Evolutionary conservation across 106 monocot species (phyloP).

Genomic region (Acorus gramineus): DNA sequence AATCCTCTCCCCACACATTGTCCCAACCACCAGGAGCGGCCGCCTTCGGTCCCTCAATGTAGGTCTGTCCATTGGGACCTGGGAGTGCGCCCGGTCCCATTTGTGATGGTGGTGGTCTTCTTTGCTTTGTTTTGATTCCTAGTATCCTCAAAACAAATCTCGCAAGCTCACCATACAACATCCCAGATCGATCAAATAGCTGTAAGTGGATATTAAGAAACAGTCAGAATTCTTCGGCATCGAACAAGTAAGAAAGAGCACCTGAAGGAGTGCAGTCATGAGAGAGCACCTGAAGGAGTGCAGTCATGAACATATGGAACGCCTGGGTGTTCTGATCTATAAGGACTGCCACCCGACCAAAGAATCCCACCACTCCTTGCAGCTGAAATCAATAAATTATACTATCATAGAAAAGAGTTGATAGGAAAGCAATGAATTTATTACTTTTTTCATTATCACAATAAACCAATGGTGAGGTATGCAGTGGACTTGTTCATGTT

Average conservation of each 20-base stretch:
- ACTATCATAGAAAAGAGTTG: not conserved
- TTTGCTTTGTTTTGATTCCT: constrained; percentile 51
- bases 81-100: constrained; percentile 18
- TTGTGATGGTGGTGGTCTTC: constrained; percentile 16
- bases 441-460: no score
- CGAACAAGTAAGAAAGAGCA: not conserved
- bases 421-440: not conserved
- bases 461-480: no score
- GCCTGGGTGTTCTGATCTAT: constrained; percentile 92
- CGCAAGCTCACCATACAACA: constrained; percentile 91
- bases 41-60: constrained; percentile 54
- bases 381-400: constrained; percentile 27
- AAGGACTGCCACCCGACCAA: constrained; percentile 67
- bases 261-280: not conserved
- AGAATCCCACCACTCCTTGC: constrained; percentile 83
- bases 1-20: constrained; percentile 56
- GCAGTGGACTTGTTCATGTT: no score
- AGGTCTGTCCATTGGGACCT: constrained; percentile 13
- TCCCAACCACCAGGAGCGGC: constrained; percentile 41
- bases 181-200: constrained; percentile 88
- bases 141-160: constrained; percentile 70
- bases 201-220: constrained; percentile 10
- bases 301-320: constrained; percentile 75
- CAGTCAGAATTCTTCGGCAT: no score
- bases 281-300: constrained; percentile 63